Evolutionary conservation across 164 flowering plant genomes (phyloP).

Genomic region (Piper longum): DNA sequence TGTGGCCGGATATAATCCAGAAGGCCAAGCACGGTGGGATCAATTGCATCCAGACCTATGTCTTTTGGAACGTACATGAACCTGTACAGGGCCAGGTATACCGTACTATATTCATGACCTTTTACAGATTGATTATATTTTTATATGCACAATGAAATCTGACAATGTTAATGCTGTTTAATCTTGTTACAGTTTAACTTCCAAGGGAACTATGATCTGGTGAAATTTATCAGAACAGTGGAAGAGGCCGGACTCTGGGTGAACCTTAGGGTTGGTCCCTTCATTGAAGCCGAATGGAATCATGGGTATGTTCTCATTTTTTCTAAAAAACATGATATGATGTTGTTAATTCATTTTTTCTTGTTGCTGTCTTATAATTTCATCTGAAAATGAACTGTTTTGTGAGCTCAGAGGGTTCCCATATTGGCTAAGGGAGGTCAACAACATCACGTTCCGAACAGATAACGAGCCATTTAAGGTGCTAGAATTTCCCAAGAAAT

Average conservation of each 20-base stretch:
- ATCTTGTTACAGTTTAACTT: slow-evolving; percentile 28
- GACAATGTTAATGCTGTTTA: background rate
- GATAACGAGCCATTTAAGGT: no score
- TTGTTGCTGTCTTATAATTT: background rate
- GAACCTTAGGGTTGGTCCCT: slow-evolving; percentile 41
- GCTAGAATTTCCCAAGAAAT: no score
- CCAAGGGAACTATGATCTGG: slow-evolving; percentile 32
- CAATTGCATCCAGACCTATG: slow-evolving; percentile 58
- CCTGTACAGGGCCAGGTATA: slow-evolving; percentile 42
- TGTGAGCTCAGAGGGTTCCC: slow-evolving; percentile 51
- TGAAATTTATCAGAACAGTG: slow-evolving; percentile 36
- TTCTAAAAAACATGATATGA: background rate
- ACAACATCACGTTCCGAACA: slow-evolving; percentile 39
- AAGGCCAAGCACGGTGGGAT: slow-evolving; percentile 46
- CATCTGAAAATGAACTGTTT: background rate
- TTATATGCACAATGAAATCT: background rate
- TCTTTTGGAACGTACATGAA: slow-evolving; percentile 66
- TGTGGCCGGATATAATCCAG: slow-evolving; percentile 30
- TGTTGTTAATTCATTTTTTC: background rate
- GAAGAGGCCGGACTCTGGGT: slow-evolving; percentile 29
- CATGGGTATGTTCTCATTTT: slow-evolving; percentile 16
- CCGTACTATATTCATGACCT: background rate
- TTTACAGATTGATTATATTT: background rate
- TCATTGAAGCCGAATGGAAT: slow-evolving; percentile 43
- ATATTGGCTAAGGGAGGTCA: slow-evolving; percentile 59